phyloP scores from a whole-genome alignment of 2,329 filamentous ascomycete genomes.

The Venturia pyrina region DNA sequence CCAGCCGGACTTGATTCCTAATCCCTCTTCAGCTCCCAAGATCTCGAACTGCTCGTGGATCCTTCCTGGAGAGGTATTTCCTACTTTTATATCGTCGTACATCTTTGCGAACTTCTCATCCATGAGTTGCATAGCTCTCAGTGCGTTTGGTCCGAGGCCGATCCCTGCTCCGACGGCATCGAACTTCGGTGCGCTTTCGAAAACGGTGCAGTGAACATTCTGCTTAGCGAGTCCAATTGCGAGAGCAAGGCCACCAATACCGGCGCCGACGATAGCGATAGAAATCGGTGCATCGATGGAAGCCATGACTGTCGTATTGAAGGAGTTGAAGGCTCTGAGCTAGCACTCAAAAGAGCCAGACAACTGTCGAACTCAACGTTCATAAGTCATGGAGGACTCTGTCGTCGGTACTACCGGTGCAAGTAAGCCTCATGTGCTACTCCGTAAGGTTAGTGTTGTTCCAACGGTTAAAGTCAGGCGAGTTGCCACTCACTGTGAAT shows the following conservation, averaged over 20 bases:
- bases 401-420: not conserved
- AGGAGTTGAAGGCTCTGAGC: not conserved
- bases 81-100: slow-evolving; percentile 21
- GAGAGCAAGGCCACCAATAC: slow-evolving; percentile 22
- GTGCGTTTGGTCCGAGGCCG: slow-evolving; percentile 21
- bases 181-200: slow-evolving; percentile 20
- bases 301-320: not conserved
- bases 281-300: slow-evolving; percentile 14
- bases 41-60: slow-evolving; percentile 15
- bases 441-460: not conserved
- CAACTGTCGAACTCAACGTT: not conserved
- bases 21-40: slow-evolving; percentile 21
- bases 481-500: not conserved
- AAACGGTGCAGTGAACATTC: slow-evolving; percentile 19
- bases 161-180: slow-evolving; percentile 23
- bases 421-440: not conserved
- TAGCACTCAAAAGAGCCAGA: not conserved
- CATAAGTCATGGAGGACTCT: not conserved
- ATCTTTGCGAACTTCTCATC: slow-evolving; percentile 18
- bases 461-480: not conserved
- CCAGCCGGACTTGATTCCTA: slow-evolving; percentile 17
- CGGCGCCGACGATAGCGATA: slow-evolving; percentile 23
- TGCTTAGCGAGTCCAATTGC: slow-evolving; percentile 21
- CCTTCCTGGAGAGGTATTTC: slow-evolving; percentile 15
- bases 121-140: slow-evolving; percentile 19